phyloP scores from a whole-genome alignment of 129 eudicot species.

The Flaveria ramosissima region DNA sequence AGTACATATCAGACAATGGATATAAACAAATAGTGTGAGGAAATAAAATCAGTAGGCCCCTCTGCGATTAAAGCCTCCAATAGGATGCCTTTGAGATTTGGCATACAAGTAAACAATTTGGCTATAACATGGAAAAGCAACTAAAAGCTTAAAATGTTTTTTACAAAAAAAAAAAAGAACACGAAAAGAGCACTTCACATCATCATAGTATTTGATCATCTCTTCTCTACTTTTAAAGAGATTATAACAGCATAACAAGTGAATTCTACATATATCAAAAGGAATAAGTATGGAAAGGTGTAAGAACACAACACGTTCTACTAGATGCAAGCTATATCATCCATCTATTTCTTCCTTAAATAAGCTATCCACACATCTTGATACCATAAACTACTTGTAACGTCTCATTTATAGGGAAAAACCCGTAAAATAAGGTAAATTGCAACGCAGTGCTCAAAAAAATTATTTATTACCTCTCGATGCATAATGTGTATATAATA shows the following conservation, averaged over 20 bases:
- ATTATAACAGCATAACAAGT: neutral
- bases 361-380: neutral
- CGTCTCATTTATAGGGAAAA: neutral
- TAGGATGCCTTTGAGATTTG: neutral
- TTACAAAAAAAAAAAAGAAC: neutral
- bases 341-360: neutral
- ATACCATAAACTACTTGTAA: constrained; percentile 3
- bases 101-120: neutral
- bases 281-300: neutral
- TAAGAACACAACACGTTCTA: neutral
- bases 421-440: neutral
- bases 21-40: neutral
- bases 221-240: constrained; percentile 7
- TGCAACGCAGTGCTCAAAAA: neutral
- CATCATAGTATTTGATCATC: constrained; percentile 6
- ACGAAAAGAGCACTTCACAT: neutral
- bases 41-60: neutral
- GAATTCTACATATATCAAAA: neutral
- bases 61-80: constrained; percentile 10
- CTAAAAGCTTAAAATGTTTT: neutral
- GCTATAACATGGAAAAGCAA: neutral
- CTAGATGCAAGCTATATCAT: neutral
- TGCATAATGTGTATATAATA: neutral
- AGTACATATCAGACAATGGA: constrained; percentile 3
- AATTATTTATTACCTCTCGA: neutral